Base-by-base conservation (phyloP, 73 alveolate species). In the Tetrahymena thermophila region DNA sequence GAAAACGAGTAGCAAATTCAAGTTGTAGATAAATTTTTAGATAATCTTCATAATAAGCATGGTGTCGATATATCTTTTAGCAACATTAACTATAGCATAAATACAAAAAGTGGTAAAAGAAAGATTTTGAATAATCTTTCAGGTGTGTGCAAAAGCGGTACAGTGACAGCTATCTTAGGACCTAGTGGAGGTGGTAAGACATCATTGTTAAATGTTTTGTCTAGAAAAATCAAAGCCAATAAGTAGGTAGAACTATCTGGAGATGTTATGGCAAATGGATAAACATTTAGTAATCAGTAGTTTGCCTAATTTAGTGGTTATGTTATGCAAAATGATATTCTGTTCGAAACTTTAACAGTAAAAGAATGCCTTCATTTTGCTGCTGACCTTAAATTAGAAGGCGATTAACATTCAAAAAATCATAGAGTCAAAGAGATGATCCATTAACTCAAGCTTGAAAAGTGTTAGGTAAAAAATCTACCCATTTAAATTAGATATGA, bases 301-400 rank as follows among this genome's bases (percentile, higher is more conserved):
- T 71, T 71, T n/a, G 31, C 89, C 1, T 83, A 95, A 19, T 95
- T 95, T 55, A 94, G 97, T 35, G 97, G 95, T 4, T 95, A 85
- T 95, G 97, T 95, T 25, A 95, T 95, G 97, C 34, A 95, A 56
- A 94, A 95, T 50, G 95, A 95, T 93, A 55, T 95, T 37, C 55
- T 95, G 15, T 56, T 95, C 85, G 97, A 94, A 31, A 35, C 94
- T 0, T 85, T 85, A 9, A 95, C 97, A 43, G 97, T 95, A 13
- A 95, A 15, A 89, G 97, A 95, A 95, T 56, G 95, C n/a, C 44
- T 95, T 31, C n/a, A 37, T 14, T 95, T 95, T 50, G 95, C 94
- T 31, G 97, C 97, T 19, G 35, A 35, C 11, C 42, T 95, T 10
- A 95, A 93, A 93, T 31, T 95, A 17, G 25, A 95, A n/a, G 95